Conservation (phyloP, 345 rosid species). For the Sonneratia caseolaris region DNA sequence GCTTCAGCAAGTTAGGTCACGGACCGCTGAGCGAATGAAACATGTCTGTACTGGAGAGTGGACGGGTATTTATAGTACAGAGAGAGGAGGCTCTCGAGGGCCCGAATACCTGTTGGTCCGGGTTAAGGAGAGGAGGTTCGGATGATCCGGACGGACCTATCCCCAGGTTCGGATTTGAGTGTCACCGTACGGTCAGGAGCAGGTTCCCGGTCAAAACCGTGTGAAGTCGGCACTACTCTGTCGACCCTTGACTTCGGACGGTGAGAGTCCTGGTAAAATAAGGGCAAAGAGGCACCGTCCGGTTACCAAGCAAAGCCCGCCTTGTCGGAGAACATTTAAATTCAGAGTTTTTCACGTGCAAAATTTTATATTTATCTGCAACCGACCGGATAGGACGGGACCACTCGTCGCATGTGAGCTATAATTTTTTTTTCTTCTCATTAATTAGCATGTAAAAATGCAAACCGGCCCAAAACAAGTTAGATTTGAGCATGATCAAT, state of each 20-base stretch:
- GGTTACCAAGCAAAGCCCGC: no score
- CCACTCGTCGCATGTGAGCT: no score
- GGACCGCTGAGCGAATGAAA: not conserved
- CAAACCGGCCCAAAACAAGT: no score
- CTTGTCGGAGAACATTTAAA: no score
- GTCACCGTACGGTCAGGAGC: conserved; percentile 9
- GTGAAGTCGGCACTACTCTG: not conserved
- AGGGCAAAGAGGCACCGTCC: no score
- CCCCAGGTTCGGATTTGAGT: not conserved
- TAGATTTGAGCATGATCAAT: no score
- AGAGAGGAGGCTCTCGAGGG: conserved; percentile 1
- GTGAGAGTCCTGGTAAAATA: not conserved
- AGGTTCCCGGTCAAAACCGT: conserved; percentile 11
- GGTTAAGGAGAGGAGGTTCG: conserved; percentile 6
- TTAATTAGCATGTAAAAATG: no score
- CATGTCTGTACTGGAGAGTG: not conserved
- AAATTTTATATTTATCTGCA: no score
- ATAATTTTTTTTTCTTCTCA: no score
- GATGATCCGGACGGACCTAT: conserved; percentile 11
- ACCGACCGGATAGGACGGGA: no score
- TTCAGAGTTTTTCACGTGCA: no score
- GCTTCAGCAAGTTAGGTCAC: not conserved
- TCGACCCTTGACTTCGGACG: conserved; percentile 10
- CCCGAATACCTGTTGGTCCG: conserved; percentile 13
- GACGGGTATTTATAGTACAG: not conserved